Percentiles rank a stretch among this genome's conserved stretches.
Evolutionary conservation across 441 rosid species (phyloP).

Genomic region (California macrophylla): DNA sequence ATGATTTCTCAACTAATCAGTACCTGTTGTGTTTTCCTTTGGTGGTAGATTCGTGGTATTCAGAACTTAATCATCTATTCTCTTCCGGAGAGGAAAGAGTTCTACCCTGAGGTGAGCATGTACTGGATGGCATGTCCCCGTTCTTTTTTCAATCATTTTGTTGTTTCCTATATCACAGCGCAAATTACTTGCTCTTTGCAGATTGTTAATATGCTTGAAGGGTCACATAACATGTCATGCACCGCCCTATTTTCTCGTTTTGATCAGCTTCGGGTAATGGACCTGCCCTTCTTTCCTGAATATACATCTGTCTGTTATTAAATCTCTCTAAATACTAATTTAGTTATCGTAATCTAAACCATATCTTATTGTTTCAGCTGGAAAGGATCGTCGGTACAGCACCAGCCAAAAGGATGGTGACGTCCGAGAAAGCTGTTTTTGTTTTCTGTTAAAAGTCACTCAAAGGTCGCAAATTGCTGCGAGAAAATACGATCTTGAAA

Average conservation of each 20-base stretch:
- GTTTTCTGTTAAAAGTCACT: constrained; percentile 31
- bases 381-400: constrained; percentile 70
- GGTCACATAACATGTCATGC: constrained; percentile 54
- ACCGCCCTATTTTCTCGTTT: constrained; percentile 65
- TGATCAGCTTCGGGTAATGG: constrained; percentile 61
- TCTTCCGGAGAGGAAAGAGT: constrained; percentile 87
- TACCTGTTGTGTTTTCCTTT: constrained; percentile 15
- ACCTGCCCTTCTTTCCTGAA: background rate
- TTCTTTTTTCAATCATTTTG: background rate
- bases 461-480: background rate
- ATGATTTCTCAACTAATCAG: background rate
- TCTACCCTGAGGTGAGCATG: constrained; percentile 68
- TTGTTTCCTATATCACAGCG: background rate
- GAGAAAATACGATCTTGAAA: no score
- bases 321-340: no score
- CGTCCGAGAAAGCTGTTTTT: constrained; percentile 59
- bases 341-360: background rate
- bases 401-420: constrained; percentile 51
- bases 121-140: background rate
- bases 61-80: constrained; percentile 73
- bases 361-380: constrained; percentile 34
- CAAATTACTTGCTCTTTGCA: constrained; percentile 23
- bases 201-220: constrained; percentile 83
- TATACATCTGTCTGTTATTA: no score
- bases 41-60: constrained; percentile 73